phyloP scores from a whole-genome alignment of 306 rosid genomes.

The Trifolium pratense region DNA sequence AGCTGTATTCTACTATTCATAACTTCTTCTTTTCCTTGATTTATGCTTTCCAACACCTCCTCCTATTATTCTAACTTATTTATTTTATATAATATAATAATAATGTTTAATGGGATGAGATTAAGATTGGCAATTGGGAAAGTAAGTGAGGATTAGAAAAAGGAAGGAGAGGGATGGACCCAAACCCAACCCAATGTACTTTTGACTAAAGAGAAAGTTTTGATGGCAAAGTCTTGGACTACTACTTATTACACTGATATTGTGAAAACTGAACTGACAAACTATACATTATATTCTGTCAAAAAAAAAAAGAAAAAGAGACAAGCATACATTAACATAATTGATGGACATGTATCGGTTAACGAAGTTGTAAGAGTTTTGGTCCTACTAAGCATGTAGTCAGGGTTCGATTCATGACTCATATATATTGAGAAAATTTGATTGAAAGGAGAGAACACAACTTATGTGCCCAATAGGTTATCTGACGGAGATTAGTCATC shows the following conservation, averaged over 20 bases:
- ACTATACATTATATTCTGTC: constrained; percentile 1
- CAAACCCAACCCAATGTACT: constrained; percentile 66
- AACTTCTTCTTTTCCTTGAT: constrained; percentile 43
- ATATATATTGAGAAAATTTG: not conserved
- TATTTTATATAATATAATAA: not conserved
- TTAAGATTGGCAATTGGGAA: constrained; percentile 49
- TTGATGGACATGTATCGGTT: not conserved
- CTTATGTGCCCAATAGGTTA: too few species aligned
- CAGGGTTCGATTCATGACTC: too few species aligned
- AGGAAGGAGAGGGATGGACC: constrained; percentile 42
- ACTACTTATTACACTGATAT: constrained; percentile 19
- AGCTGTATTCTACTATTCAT: constrained; percentile 45
- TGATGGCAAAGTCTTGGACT: constrained; percentile 41
- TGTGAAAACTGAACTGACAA: not conserved
- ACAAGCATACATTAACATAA: not conserved
- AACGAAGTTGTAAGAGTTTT: too few species aligned
- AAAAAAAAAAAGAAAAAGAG: not conserved
- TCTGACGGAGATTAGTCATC: too few species aligned
- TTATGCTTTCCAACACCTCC: constrained; percentile 32
- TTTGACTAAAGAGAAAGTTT: constrained; percentile 75
- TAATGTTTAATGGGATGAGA: constrained; percentile 30
- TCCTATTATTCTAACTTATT: not conserved
- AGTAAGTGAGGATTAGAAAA: constrained; percentile 49
- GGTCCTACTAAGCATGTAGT: too few species aligned
- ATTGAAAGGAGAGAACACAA: not conserved